Conservation (phyloP, 225 moss, liverwort and hornwort genomes). For the Climacium dendroides region DNA sequence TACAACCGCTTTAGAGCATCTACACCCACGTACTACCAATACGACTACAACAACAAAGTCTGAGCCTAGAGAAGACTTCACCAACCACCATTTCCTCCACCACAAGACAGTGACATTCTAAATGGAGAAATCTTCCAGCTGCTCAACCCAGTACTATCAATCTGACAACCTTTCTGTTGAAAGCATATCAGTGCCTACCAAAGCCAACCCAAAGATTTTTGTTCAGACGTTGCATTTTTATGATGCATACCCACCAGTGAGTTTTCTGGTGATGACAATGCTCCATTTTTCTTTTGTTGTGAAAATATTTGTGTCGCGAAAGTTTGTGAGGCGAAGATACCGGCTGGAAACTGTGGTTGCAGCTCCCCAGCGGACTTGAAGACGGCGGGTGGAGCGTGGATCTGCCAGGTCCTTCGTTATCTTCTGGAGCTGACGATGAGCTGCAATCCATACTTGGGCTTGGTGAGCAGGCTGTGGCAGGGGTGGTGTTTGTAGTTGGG, state of each 20-base stretch:
- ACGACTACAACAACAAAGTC: neutral
- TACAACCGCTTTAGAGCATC: neutral
- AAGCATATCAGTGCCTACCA: neutral
- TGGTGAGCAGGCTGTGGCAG: constrained; percentile 6
- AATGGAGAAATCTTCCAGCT: neutral
- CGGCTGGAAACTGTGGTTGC: neutral
- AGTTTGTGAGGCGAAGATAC: neutral
- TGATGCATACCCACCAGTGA: neutral
- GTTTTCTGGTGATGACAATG: neutral
- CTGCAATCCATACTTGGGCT: constrained; percentile 29
- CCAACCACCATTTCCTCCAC: neutral
- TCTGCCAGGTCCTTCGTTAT: neutral
- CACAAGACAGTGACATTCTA: neutral
- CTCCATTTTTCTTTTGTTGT: no score
- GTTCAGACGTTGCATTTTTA: no score
- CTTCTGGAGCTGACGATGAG: constrained; percentile 3
- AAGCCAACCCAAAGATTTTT: neutral
- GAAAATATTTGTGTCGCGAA: neutral
- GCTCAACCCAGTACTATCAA: neutral
- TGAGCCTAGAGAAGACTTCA: neutral
- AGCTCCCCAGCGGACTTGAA: neutral
- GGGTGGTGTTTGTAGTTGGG: constrained; percentile 47
- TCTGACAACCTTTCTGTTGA: neutral
- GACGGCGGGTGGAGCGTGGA: neutral
- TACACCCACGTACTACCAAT: neutral